Evolutionary conservation across 495 filamentous ascomycete genomes (phyloP).

Genomic region (Immersiella caudata): DNA sequence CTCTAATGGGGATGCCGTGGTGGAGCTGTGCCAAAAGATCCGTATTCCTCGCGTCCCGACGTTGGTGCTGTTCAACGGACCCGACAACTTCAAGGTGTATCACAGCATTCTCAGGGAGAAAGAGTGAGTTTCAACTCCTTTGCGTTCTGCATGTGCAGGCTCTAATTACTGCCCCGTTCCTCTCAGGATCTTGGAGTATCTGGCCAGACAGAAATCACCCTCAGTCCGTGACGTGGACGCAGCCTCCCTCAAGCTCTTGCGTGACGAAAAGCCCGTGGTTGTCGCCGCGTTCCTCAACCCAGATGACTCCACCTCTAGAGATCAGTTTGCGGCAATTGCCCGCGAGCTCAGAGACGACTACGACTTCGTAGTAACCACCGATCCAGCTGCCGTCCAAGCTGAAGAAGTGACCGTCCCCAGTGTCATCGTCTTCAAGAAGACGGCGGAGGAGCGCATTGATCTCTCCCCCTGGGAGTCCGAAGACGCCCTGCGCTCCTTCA

Average conservation of each 20-base stretch:
- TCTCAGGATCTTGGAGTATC: slow-evolving; percentile 1
- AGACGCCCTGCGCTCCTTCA: background rate
- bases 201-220: background rate
- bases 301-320: background rate
- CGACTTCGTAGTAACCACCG: background rate
- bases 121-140: background rate
- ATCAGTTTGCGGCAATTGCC: background rate
- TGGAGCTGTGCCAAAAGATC: slow-evolving; percentile 3
- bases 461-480: background rate
- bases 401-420: background rate
- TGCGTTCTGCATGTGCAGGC: too few species aligned
- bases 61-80: slow-evolving; percentile 8
- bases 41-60: slow-evolving; percentile 7
- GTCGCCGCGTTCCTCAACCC: background rate
- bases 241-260: background rate
- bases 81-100: slow-evolving; percentile 2
- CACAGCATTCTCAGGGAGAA: slow-evolving; percentile 1
- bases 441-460: background rate
- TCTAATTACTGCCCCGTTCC: too few species aligned
- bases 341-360: background rate
- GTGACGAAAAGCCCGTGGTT: background rate
- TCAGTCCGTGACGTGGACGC: background rate
- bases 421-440: slow-evolving; percentile 6
- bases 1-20: background rate
- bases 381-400: background rate